Evolutionary conservation across 495 filamentous ascomycete genomes (phyloP).

Genomic region (Talaromyces thailandensis): DNA sequence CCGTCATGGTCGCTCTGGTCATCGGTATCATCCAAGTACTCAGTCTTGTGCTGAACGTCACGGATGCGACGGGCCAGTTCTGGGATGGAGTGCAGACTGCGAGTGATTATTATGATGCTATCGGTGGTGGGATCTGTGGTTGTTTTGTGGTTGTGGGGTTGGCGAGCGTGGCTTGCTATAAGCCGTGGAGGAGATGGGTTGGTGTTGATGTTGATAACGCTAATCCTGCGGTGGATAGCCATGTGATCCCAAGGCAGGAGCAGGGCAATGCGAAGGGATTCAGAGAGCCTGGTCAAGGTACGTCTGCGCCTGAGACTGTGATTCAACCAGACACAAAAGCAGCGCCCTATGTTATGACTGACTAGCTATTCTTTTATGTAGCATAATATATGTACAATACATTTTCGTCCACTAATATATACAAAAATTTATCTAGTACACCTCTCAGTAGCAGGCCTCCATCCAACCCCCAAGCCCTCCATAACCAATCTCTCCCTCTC

Average conservation of each 20-base stretch:
- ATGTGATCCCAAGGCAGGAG: not conserved
- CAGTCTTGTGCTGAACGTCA: slow-evolving; percentile 64
- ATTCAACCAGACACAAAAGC: not conserved
- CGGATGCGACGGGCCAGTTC: slow-evolving; percentile 62
- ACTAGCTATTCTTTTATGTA: not conserved
- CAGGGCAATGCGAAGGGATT: not conserved
- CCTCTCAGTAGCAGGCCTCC: slow-evolving; percentile 61
- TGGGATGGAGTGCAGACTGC: slow-evolving; percentile 77
- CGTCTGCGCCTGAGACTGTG: not conserved
- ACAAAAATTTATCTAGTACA: slow-evolving; percentile 52
- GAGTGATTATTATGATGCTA: slow-evolving; percentile 76
- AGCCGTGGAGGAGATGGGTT: slow-evolving; percentile 63
- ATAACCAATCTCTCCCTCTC: slow-evolving; percentile 77
- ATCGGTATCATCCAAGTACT: slow-evolving; percentile 84
- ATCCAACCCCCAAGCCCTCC: slow-evolving; percentile 66
- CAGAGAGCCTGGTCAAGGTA: not conserved
- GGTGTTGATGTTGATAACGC: slow-evolving; percentile 22
- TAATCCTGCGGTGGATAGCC: slow-evolving; percentile 15
- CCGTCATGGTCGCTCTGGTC: slow-evolving; percentile 75
- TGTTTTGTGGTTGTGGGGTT: slow-evolving; percentile 70
- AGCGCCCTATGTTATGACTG: not conserved
- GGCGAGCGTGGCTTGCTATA: slow-evolving; percentile 62
- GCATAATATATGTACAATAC: not conserved
- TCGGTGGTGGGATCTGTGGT: slow-evolving; percentile 77
- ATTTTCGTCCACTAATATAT: not conserved